These are phyloP conservation scores for Chalciporus sphaerocephalus DNA, from an alignment of 768 basidiomycete genomes.

Conservation along the genomic window DNA sequence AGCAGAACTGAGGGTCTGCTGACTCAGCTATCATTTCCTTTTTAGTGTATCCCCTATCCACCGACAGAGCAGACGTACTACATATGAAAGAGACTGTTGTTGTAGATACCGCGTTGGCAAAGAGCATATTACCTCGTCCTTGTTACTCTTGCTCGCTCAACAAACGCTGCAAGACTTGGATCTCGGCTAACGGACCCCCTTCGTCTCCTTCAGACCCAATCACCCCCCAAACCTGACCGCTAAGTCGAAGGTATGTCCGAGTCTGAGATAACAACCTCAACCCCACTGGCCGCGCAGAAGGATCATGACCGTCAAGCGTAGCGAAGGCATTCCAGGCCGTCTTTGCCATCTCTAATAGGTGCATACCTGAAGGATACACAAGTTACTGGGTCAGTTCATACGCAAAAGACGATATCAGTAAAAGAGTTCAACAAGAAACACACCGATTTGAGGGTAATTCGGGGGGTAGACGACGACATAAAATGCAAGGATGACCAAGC, in stretches of 20 bases:
- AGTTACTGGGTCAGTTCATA: not conserved
- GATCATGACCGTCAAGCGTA: slow-evolving; percentile 23
- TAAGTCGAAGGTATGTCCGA: slow-evolving; percentile 38
- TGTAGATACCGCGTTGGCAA: too few species aligned
- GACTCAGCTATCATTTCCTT: slow-evolving; percentile 10
- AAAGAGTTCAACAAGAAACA: slow-evolving; percentile 12
- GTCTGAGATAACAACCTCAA: slow-evolving; percentile 27
- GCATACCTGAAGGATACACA: slow-evolving; percentile 51
- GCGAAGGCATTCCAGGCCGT: slow-evolving; percentile 67
- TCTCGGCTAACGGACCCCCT: slow-evolving; percentile 55
- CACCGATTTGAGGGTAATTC: slow-evolving; percentile 82
- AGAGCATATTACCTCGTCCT: not conserved
- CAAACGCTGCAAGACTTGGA: slow-evolving; percentile 40
- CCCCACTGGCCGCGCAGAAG: slow-evolving; percentile 6
- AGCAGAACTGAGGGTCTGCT: slow-evolving; percentile 9
- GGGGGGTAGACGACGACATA: slow-evolving; percentile 69
- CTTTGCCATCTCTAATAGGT: slow-evolving; percentile 72
- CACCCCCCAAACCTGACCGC: slow-evolving; percentile 39
- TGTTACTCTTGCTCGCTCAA: slow-evolving; percentile 23
- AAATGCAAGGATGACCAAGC: slow-evolving; percentile 56
- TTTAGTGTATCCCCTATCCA: not conserved
- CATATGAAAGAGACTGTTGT: too few species aligned
- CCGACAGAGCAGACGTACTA: too few species aligned
- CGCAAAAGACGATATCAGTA: not conserved
- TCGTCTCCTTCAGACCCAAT: slow-evolving; percentile 63